Percentiles rank a stretch among this genome's conserved stretches.
phyloP scores from a whole-genome alignment of 2,329 filamentous ascomycete species.

The Zasmidium angulare region DNA sequence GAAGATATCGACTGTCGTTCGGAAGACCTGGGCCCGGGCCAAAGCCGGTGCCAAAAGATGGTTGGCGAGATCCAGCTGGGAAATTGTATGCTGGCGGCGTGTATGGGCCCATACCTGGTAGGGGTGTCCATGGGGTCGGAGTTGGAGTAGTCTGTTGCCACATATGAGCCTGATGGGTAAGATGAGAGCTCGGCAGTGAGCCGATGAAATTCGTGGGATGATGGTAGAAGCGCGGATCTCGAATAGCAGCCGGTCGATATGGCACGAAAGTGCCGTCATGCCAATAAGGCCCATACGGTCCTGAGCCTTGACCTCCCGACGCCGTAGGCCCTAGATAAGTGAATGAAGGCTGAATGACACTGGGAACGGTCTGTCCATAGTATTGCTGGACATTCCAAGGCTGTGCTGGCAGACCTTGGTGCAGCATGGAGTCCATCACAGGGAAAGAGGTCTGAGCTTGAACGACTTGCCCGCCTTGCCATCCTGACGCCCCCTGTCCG shows the following conservation, averaged over 20 bases:
- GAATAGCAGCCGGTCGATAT: slow-evolving; percentile 58
- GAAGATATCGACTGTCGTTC: not conserved
- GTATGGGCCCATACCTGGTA: slow-evolving; percentile 10
- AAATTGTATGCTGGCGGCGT: slow-evolving; percentile 10
- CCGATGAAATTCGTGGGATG: slow-evolving; percentile 20
- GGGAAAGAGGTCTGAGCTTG: slow-evolving; percentile 34
- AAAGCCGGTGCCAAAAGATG: not conserved
- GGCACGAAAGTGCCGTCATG: slow-evolving; percentile 62
- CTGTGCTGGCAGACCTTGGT: slow-evolving; percentile 52
- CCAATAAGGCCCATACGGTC: slow-evolving; percentile 63
- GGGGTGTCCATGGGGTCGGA: slow-evolving; percentile 13
- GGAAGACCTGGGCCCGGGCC: not conserved
- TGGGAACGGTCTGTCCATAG: slow-evolving; percentile 54
- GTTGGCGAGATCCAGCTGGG: not conserved
- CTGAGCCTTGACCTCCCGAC: slow-evolving; percentile 55
- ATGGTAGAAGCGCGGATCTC: slow-evolving; percentile 51
- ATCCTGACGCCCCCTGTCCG: slow-evolving; percentile 6
- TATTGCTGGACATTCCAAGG: slow-evolving; percentile 33
- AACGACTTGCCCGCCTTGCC: slow-evolving; percentile 18
- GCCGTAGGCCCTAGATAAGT: slow-evolving; percentile 61
- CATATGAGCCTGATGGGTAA: slow-evolving; percentile 18
- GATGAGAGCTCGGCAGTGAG: slow-evolving; percentile 21
- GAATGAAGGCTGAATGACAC: slow-evolving; percentile 59
- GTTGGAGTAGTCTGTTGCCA: slow-evolving; percentile 24
- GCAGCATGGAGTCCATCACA: slow-evolving; percentile 61